Percentiles rank a stretch among this genome's conserved stretches.
phyloP scores from a whole-genome alignment of 2,329 filamentous ascomycete genomes.

The Aspergillus jensenii region DNA sequence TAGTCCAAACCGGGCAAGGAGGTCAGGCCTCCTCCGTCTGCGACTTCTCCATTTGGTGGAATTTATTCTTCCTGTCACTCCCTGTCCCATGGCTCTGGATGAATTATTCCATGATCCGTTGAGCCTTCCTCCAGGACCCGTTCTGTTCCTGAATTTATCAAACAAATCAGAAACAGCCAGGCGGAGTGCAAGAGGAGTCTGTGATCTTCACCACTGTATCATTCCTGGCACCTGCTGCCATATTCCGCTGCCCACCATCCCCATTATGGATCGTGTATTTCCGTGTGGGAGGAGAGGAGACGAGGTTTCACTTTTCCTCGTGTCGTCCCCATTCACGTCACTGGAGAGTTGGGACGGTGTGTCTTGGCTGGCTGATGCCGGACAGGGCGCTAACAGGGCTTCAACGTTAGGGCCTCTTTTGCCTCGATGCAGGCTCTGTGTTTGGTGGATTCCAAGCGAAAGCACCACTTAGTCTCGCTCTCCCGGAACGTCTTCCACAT shows the following conservation, averaged over 20 bases:
- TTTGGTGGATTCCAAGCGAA: constrained; percentile 28
- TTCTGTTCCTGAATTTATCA: not conserved
- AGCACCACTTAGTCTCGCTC: constrained; percentile 22
- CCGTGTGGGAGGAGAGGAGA: not conserved
- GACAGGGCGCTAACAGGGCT: constrained; percentile 29
- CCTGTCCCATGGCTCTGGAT: constrained; percentile 14
- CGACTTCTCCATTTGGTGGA: not conserved
- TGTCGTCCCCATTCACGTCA: constrained; percentile 6
- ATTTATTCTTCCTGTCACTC: not conserved
- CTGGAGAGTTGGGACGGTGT: constrained; percentile 4
- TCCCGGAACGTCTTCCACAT: constrained; percentile 26
- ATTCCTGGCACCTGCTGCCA: not conserved
- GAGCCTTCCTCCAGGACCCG: not conserved
- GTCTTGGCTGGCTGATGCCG: constrained; percentile 23
- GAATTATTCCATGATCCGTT: not conserved
- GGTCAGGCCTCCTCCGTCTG: constrained; percentile 8
- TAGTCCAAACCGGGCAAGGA: constrained; percentile 13
- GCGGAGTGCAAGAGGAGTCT: not conserved
- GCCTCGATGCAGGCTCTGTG: constrained; percentile 25
- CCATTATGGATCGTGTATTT: not conserved
- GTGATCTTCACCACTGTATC: not conserved
- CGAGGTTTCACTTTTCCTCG: constrained; percentile 3
- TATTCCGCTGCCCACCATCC: not conserved
- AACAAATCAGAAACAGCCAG: not conserved
- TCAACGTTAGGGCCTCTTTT: constrained; percentile 15